Percentiles rank a stretch among this genome's conserved stretches.
Evolutionary conservation across 306 rosid genomes (phyloP).

Genomic region (Prunus dulcis): DNA sequence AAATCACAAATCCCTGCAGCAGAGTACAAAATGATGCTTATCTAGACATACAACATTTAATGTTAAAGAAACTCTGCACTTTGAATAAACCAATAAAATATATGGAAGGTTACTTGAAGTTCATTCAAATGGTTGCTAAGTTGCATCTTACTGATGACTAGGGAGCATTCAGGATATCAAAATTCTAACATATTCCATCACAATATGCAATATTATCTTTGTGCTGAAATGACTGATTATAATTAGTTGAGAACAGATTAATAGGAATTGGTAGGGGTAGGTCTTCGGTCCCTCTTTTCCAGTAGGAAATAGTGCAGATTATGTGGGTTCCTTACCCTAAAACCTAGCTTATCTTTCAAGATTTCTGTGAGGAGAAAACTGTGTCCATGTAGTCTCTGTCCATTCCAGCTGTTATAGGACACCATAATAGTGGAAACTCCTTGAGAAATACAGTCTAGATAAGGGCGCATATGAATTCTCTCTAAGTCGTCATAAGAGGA

Average conservation of each 20-base stretch:
- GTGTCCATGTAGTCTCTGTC: constrained; percentile 46
- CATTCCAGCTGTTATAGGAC: constrained; percentile 82
- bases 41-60: too few relatives aligned
- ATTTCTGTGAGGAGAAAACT: constrained; percentile 58
- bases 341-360: constrained; percentile 65
- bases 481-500: constrained; percentile 53
- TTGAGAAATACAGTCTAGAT: constrained; percentile 70
- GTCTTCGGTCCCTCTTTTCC: not conserved
- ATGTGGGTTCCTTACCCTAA: constrained; percentile 43
- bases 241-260: too few relatives aligned
- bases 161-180: too few relatives aligned
- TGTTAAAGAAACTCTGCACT: too few relatives aligned
- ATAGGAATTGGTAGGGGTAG: not conserved
- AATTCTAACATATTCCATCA: too few relatives aligned
- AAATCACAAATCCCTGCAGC: constrained; percentile 69
- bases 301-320: not conserved
- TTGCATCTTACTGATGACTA: too few relatives aligned
- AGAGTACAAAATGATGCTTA: not conserved
- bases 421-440: constrained; percentile 81
- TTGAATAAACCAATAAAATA: too few relatives aligned
- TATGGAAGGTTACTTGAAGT: too few relatives aligned
- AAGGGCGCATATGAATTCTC: constrained; percentile 73
- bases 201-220: too few relatives aligned
- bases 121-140: too few relatives aligned
- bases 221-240: too few relatives aligned